Percentiles rank a stretch among this genome's conserved stretches.
Evolutionary conservation across 1,139 yeast species (phyloP).

Genomic region (Yamadazyma epiphylla): DNA sequence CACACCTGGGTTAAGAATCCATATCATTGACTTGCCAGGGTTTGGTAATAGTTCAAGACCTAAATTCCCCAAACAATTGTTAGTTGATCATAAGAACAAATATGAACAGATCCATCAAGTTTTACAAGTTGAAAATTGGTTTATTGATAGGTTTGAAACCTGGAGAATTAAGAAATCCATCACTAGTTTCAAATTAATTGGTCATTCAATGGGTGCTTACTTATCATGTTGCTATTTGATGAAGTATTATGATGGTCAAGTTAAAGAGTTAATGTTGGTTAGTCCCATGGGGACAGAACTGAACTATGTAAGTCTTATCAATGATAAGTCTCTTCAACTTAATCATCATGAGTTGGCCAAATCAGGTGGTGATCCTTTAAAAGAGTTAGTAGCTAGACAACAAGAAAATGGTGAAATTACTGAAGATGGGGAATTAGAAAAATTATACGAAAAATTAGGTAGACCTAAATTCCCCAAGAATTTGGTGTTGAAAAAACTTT

Average conservation of each 20-base stretch:
- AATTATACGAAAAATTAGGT: constrained; percentile 34
- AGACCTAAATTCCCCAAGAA: constrained; percentile 38
- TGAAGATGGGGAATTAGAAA: constrained; percentile 18
- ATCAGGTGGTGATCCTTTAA: constrained; percentile 23
- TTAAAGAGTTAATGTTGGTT: constrained; percentile 29
- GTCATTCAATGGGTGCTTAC: constrained; percentile 47
- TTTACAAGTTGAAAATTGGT: constrained; percentile 38
- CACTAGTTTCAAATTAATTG: constrained; percentile 27
- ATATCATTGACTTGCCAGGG: constrained; percentile 41
- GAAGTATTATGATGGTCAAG: constrained; percentile 32
- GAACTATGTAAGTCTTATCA: constrained; percentile 32
- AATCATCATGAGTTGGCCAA: constrained; percentile 23
- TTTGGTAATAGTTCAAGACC: constrained; percentile 46
- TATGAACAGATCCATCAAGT: constrained; percentile 29
- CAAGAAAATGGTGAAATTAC: constrained; percentile 12
- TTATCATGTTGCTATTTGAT: constrained; percentile 36
- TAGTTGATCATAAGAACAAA: constrained; percentile 19
- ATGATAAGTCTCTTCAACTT: constrained; percentile 25
- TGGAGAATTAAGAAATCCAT: constrained; percentile 31
- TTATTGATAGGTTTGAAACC: constrained; percentile 35
- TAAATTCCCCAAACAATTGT: constrained; percentile 28
- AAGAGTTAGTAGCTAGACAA: constrained; percentile 21
- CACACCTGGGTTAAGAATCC: constrained; percentile 30
- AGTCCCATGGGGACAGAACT: constrained; percentile 50
- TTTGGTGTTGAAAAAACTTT: constrained; percentile 27